Percentiles rank a stretch among this genome's conserved stretches.
Evolutionary conservation across 805 yeast genomes (phyloP).

Genomic region (Ogataea paraovalis): DNA sequence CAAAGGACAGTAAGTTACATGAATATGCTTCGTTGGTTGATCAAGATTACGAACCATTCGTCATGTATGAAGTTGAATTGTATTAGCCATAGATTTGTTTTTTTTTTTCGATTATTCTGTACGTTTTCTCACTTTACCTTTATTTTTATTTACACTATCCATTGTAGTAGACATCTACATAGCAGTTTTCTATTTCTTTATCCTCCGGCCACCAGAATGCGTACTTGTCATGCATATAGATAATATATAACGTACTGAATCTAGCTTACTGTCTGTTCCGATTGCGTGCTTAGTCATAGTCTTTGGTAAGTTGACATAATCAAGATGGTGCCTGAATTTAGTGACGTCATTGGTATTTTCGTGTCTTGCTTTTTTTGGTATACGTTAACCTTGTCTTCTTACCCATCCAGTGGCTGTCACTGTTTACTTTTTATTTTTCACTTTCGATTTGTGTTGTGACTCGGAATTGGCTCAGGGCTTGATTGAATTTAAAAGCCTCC

Average conservation of each 20-base stretch:
- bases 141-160: not conserved
- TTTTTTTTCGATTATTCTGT: not conserved
- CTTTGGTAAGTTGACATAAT: too few species aligned
- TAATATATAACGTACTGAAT: too few species aligned
- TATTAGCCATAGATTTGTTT: conserved; percentile 18
- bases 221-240: too few species aligned
- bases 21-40: conserved; percentile 93
- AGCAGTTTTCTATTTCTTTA: not conserved
- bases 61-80: conserved; percentile 59
- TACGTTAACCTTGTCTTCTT: not conserved
- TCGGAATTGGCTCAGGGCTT: not conserved
- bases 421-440: not conserved
- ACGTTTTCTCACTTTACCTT: not conserved
- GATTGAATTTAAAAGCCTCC: not conserved
- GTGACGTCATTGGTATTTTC: not conserved
- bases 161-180: not conserved
- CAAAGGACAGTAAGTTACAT: conserved; percentile 56
- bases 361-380: not conserved
- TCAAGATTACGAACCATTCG: conserved; percentile 95
- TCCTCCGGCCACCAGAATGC: not conserved
- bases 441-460: not conserved
- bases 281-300: too few species aligned
- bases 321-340: not conserved
- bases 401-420: too few species aligned
- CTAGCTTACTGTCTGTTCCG: not conserved